Conservation (phyloP, 331 rosid genomes). For the Stylosanthes scabra region DNA sequence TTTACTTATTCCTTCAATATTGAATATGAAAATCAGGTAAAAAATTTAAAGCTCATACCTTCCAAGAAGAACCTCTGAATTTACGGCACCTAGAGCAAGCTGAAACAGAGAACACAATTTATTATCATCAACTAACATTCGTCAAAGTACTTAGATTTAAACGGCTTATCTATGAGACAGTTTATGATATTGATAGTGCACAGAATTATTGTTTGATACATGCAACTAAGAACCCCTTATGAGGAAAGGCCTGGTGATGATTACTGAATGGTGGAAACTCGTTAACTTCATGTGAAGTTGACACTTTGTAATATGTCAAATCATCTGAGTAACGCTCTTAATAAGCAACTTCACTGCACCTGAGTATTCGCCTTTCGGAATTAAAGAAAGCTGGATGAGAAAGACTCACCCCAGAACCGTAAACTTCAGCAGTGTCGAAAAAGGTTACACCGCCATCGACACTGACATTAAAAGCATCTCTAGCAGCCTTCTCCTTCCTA, state of each 20-base stretch:
- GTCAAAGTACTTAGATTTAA: constrained; percentile 4
- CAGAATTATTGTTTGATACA: background rate
- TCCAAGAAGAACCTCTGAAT: constrained; percentile 89
- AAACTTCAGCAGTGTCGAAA: constrained; percentile 96
- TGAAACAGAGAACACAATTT: constrained; percentile 38
- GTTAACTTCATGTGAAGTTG: too few relatives aligned
- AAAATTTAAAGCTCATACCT: constrained; percentile 54
- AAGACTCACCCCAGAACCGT: constrained; percentile 78
- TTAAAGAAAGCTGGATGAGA: constrained; percentile 31
- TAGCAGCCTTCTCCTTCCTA: constrained; percentile 80
- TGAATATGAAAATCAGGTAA: constrained; percentile 23
- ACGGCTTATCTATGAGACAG: background rate
- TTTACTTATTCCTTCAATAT: constrained; percentile 18
- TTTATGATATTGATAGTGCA: too few relatives aligned
- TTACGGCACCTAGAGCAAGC: constrained; percentile 79
- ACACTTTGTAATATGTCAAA: too few relatives aligned
- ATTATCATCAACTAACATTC: constrained; percentile 13
- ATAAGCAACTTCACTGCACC: too few relatives aligned
- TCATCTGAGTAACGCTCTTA: too few relatives aligned
- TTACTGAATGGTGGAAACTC: too few relatives aligned
- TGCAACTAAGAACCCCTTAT: background rate
- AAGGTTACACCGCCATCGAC: constrained; percentile 78
- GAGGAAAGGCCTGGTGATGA: background rate
- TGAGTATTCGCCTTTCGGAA: too few relatives aligned
- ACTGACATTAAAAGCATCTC: constrained; percentile 74